Evolutionary conservation across 2,329 filamentous ascomycete genomes (phyloP), one percentile per base, ranked within the genome.

Genomic region (Zalaria obscura): DNA sequence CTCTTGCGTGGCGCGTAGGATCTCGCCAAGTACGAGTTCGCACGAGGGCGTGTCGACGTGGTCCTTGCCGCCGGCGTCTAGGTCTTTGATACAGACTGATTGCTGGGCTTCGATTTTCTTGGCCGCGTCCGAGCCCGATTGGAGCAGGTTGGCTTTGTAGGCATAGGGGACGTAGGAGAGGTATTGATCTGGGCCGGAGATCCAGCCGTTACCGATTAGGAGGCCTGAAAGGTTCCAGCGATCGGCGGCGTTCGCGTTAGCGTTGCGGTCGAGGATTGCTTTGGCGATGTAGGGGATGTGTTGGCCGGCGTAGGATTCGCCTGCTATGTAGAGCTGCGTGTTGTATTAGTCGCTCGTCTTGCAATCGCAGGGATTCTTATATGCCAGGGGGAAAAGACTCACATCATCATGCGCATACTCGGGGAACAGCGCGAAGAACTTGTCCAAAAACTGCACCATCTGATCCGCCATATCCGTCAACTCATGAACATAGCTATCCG

Each of bases 201-300:
- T 89, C 91, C 93, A 99, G 33, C 89, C 91, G 58, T 98, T 99
- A 41, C 93, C 93, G 46, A 99, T 96, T 31, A 98, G 60, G 18
- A 98, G 67, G 5, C 89, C 91, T 50, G 80, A 73, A 27, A 99
- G 65, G 39, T 81, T 80, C 91, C 89, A 98, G 26, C 63, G 59
- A 34, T 65, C 58, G 41, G 65, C 62, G 4, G 64, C 48, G 4
- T 51, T 50, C 2, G 59, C 53, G 29, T 82, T 80, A 8, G 36
- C 41, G 66, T 98, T 98, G 46, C 86, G 84, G 38, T 87, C 79
- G 44, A 95, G 69, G 42, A 98, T 93, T 18, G 83, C 83, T 55
- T 80, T 80, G n/a, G 88, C 83, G 49, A 99, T 32, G 29, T 32
- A 32, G n/a, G 29, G 29, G n/a, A 96, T 66, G 63, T 96, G 81